phyloP scores from a whole-genome alignment of 345 rosid species.

The Populus simonii region DNA sequence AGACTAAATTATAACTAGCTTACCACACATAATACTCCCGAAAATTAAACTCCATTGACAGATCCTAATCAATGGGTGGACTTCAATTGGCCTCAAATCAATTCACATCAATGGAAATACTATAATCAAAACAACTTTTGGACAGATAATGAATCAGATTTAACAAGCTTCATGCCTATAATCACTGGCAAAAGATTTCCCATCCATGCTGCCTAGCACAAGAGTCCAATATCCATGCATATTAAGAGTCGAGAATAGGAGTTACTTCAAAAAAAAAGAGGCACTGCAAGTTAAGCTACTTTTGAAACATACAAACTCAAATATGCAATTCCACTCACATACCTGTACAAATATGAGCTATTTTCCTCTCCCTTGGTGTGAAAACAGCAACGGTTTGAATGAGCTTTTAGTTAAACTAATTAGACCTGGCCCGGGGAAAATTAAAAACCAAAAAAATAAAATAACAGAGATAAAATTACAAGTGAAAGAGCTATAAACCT shows the following conservation, averaged over 20 bases:
- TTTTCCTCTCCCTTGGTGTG: constrained; percentile 23
- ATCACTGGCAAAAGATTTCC: background rate
- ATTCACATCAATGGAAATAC: too few species aligned
- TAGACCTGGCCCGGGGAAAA: background rate
- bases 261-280: too few species aligned
- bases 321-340: constrained; percentile 13
- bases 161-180: too few species aligned
- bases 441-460: background rate
- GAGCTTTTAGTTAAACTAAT: constrained; percentile 1
- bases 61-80: too few species aligned
- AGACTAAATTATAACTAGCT: too few species aligned
- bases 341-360: constrained; percentile 30
- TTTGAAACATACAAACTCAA: background rate
- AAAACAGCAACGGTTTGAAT: constrained; percentile 13
- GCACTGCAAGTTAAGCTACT: background rate
- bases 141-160: too few species aligned
- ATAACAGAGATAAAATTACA: constrained; percentile 10
- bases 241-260: background rate
- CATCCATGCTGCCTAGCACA: too few species aligned
- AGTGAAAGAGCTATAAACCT: constrained; percentile 30
- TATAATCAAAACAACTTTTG: too few species aligned
- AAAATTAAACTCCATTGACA: too few species aligned
- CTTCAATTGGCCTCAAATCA: too few species aligned
- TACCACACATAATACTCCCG: too few species aligned
- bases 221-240: background rate